A percentile compares a stretch with the other conserved stretches of the same genome.
Evolutionary conservation across 495 filamentous ascomycete genomes (phyloP).

Genomic region (Penicillium roqueforti): DNA sequence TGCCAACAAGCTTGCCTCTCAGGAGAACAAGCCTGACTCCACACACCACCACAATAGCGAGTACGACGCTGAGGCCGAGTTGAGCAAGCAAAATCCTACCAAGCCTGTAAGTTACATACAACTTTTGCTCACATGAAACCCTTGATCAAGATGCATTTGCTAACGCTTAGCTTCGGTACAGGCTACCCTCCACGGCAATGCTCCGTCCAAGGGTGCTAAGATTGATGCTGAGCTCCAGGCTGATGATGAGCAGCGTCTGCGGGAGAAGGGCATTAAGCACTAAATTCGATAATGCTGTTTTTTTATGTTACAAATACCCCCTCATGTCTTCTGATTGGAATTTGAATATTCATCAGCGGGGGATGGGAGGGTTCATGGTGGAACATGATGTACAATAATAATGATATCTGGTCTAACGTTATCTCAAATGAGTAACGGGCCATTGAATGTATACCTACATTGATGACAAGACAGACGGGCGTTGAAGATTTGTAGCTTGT

Average conservation of each 20-base stretch:
- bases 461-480: background rate
- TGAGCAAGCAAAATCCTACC: slow-evolving; percentile 62
- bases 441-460: slow-evolving; percentile 4
- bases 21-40: slow-evolving; percentile 40
- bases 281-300: slow-evolving; percentile 20
- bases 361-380: slow-evolving; percentile 5
- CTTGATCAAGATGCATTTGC: background rate
- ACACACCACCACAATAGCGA: slow-evolving; percentile 33
- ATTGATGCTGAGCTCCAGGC: slow-evolving; percentile 65
- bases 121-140: too few species aligned
- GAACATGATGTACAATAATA: slow-evolving; percentile 23
- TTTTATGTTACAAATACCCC: slow-evolving; percentile 10
- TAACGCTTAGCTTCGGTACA: slow-evolving; percentile 24
- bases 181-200: slow-evolving; percentile 67
- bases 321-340: background rate
- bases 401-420: slow-evolving; percentile 7
- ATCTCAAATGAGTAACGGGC: background rate
- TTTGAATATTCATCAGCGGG: background rate
- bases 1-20: slow-evolving; percentile 67
- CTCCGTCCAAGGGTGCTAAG: slow-evolving; percentile 66
- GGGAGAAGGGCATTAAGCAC: slow-evolving; percentile 55
- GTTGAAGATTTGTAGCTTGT: background rate
- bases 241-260: slow-evolving; percentile 64
- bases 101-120: slow-evolving; percentile 52
- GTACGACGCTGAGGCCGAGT: slow-evolving; percentile 49